Conservation (phyloP, 1,284 basidiomycete species). For the Vanrija humicola region DNA sequence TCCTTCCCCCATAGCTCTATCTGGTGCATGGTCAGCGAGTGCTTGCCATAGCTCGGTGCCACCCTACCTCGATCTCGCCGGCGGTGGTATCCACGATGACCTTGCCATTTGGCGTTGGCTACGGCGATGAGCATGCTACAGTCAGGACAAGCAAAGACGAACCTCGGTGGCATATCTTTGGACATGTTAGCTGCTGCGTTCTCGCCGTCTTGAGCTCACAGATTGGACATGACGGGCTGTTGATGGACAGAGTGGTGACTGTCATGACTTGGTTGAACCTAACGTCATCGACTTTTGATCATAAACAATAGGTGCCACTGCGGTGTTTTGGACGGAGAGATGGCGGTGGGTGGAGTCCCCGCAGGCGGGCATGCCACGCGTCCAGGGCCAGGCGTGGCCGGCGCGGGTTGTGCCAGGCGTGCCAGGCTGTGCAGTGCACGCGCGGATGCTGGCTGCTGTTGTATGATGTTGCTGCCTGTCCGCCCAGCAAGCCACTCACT, state of each 20-base stretch:
- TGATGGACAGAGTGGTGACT: background rate
- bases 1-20: slow-evolving; percentile 96
- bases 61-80: slow-evolving; percentile 70
- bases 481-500: too few relatives aligned
- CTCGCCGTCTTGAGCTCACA: slow-evolving; percentile 28
- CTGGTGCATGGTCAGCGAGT: slow-evolving; percentile 21
- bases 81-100: slow-evolving; percentile 85
- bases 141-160: background rate
- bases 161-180: slow-evolving; percentile 45
- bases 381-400: too few relatives aligned
- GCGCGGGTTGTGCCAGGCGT: too few relatives aligned
- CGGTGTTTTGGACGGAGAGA: too few relatives aligned
- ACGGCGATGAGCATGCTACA: background rate
- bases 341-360: too few relatives aligned
- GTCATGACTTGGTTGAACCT: background rate
- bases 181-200: background rate
- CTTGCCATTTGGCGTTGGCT: slow-evolving; percentile 68
- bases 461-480: too few relatives aligned
- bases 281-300: background rate
- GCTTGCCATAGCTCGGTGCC: background rate
- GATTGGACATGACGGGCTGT: slow-evolving; percentile 21
- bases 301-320: too few relatives aligned
- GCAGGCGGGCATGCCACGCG: too few relatives aligned
- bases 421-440: too few relatives aligned
- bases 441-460: too few relatives aligned